phyloP scores from a whole-genome alignment of 2,329 filamentous ascomycete species.

The Sporothrix dimorphospora region DNA sequence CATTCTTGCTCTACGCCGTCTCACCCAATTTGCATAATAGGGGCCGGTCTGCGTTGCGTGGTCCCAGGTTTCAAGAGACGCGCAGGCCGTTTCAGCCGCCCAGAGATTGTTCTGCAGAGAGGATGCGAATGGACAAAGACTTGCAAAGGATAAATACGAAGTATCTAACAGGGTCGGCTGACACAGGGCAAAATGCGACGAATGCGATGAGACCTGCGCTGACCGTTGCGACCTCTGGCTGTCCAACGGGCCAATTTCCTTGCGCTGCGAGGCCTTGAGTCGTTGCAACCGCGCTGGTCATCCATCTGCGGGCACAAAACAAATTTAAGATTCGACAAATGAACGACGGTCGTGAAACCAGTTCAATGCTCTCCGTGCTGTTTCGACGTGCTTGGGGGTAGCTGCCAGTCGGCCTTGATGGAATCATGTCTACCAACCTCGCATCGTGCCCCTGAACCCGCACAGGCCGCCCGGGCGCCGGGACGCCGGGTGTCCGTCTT shows the following conservation, averaged over 20 bases:
- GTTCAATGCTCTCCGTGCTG: neutral
- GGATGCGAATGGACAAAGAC: neutral
- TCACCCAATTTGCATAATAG: conserved; percentile 17
- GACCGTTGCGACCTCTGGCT: neutral
- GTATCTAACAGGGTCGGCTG: conserved; percentile 11
- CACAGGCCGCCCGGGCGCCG: neutral
- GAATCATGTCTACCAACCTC: neutral
- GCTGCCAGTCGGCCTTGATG: neutral
- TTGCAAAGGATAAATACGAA: neutral
- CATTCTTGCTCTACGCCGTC: neutral
- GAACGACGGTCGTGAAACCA: neutral
- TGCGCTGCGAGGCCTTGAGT: neutral
- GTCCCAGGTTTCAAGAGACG: conserved; percentile 27
- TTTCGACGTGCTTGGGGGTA: neutral
- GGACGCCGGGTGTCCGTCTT: neutral
- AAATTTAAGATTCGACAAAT: neutral
- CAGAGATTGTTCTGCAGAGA: neutral
- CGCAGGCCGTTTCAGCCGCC: conserved; percentile 27
- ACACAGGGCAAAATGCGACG: neutral
- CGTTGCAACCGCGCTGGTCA: neutral
- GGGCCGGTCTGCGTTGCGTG: conserved; percentile 8
- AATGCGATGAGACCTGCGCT: neutral
- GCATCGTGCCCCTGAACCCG: neutral
- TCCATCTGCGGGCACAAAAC: neutral
- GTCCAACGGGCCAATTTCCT: neutral